Base-by-base conservation (phyloP, 2,329 filamentous ascomycete genomes). In the Neonectria coccinea region DNA sequence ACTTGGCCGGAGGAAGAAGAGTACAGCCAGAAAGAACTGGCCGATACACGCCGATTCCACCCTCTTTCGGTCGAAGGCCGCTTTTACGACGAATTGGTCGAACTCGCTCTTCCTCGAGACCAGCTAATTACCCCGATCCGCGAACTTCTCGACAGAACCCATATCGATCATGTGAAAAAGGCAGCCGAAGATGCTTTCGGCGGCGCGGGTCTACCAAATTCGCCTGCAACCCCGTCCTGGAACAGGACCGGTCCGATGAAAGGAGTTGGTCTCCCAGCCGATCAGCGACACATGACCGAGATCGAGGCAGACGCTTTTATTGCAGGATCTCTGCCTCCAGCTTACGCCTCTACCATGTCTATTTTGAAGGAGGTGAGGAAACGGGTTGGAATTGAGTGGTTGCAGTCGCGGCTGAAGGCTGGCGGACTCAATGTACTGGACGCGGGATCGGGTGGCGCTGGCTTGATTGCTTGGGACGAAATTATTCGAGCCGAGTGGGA, bases 401-500 rank as follows among this genome's bases (percentile, higher is more conserved):
- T 94, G 5, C 85, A 88, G 62, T 84, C 85, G 3, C 82, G 92
- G 47, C 80, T 93, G 16, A 79, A 81, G 25, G 86, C 88, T 70
- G 82, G 83, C 47, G 70, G 69, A 5, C 84, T 91, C 18, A 86
- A 88, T 31, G 84, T 96, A 7, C 82, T 97, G 5, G 92, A 97
- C 75, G 89, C 89, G 5, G 92, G 92, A 8, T 88, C 88, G 22
- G 92, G 88, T 18, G 93, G 92, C 12, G 92, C 90, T 16, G 92
- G 88, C 10, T 79, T 93, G 36, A 79, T 92, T 5, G 93, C 92
- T 6, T 95, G 92, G 88, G 84, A 92, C 58, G 90, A 95, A 69
- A 84, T 98, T 10, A 72, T 97, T 14, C 85, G 89, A 66, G 91
- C 94, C 0, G 94, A 98, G 76, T 97, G 92, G 90, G 88, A 92